Conservation (phyloP, 2,329 filamentous ascomycete species). For the Penicillium janthinellum region DNA sequence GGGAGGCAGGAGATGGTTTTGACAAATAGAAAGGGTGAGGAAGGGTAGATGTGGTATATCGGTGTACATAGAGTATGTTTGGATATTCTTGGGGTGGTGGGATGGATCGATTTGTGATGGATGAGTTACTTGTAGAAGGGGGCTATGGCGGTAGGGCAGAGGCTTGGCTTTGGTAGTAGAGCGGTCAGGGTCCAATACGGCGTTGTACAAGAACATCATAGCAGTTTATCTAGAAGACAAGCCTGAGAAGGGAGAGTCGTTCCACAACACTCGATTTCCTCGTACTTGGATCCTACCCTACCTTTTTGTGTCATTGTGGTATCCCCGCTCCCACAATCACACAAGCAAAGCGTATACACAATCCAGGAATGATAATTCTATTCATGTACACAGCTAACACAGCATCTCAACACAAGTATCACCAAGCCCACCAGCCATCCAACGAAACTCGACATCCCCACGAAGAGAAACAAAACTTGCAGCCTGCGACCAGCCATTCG, state of each 20-base stretch:
- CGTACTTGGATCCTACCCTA: background rate
- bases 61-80: background rate
- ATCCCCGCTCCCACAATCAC: background rate
- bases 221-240: background rate
- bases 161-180: too few species aligned
- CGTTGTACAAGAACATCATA: too few species aligned
- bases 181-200: too few species aligned
- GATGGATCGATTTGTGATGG: background rate
- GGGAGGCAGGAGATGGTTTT: conserved; percentile 31
- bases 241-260: background rate
- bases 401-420: background rate
- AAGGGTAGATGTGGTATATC: too few species aligned
- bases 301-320: background rate
- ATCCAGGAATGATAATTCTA: background rate
- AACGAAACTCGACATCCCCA: background rate
- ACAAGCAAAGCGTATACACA: background rate
- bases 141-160: background rate
- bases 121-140: background rate
- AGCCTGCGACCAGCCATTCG: background rate
- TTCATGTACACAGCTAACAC: conserved; percentile 2
- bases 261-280: background rate
- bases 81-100: background rate
- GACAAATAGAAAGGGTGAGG: background rate
- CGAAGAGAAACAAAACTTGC: background rate
- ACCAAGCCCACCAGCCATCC: background rate